Evolutionary conservation across 805 yeast species (phyloP).

Genomic region (Candida bentonensis): DNA sequence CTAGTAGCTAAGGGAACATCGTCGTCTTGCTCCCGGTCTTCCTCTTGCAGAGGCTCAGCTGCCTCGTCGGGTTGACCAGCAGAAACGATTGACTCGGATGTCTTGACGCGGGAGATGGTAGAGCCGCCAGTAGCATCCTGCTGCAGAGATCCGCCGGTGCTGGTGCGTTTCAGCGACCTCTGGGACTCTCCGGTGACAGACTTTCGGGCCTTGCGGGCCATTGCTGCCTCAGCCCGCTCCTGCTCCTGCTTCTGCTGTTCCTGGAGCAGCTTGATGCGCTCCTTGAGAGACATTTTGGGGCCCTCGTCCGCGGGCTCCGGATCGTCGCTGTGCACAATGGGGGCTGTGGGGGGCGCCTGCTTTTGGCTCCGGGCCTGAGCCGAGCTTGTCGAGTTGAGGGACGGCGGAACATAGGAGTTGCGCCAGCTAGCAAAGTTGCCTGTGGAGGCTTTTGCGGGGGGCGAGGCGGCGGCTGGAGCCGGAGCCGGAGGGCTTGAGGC

Average conservation of each 20-base stretch:
- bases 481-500: conserved; percentile 2
- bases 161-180: conserved; percentile 21
- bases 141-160: conserved; percentile 4
- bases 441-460: conserved; percentile 3
- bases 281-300: conserved; percentile 73
- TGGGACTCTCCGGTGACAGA: conserved; percentile 25
- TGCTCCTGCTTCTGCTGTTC: conserved; percentile 70
- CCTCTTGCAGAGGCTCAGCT: conserved; percentile 3
- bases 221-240: conserved; percentile 46
- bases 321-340: conserved; percentile 8
- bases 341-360: conserved; percentile 14
- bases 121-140: conserved; percentile 6
- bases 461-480: conserved; percentile 1
- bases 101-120: conserved; percentile 4
- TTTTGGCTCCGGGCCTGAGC: conserved; percentile 9
- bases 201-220: conserved; percentile 14
- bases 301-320: conserved; percentile 32
- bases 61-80: conserved; percentile 8
- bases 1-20: conserved; percentile 4
- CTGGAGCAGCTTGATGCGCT: conserved; percentile 73
- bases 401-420: conserved; percentile 15
- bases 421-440: conserved; percentile 6
- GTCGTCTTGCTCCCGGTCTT: conserved; percentile 4
- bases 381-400: conserved; percentile 18
- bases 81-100: conserved; percentile 6